Conservation (phyloP, 2,329 filamentous ascomycete genomes). For the Fonsecaea monophora region DNA sequence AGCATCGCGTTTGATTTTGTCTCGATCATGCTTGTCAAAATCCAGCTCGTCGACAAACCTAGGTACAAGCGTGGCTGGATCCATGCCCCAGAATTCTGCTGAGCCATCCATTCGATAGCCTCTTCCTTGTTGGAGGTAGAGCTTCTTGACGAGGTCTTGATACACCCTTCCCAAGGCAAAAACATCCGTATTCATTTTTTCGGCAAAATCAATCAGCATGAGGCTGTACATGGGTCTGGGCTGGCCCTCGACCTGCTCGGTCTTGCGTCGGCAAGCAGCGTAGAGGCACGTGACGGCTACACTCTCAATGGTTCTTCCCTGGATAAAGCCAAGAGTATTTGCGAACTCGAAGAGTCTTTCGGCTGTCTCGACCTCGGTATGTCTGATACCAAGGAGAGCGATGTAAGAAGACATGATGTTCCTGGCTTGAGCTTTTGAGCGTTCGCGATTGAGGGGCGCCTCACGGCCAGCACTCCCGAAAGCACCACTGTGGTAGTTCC, state of each 20-base stretch:
- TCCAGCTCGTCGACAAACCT: constrained; percentile 91
- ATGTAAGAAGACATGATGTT: constrained; percentile 67
- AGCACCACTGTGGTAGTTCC: constrained; percentile 59
- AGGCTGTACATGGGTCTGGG: constrained; percentile 50
- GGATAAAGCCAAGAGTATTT: constrained; percentile 76
- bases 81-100: constrained; percentile 31
- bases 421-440: constrained; percentile 41
- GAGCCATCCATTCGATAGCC: constrained; percentile 53
- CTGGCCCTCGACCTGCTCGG: constrained; percentile 60
- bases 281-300: constrained; percentile 93
- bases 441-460: constrained; percentile 46
- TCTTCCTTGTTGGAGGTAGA: constrained; percentile 49
- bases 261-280: constrained; percentile 71
- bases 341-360: constrained; percentile 79
- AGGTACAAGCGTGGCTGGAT: constrained; percentile 84
- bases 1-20: constrained; percentile 86
- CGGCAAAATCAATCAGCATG: constrained; percentile 95
- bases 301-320: constrained; percentile 82
- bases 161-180: constrained; percentile 91
- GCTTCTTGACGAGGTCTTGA: constrained; percentile 74
- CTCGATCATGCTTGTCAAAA: constrained; percentile 74
- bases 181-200: constrained; percentile 75
- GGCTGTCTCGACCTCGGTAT: constrained; percentile 59
- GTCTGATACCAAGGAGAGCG: constrained; percentile 66
- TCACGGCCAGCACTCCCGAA: constrained; percentile 44